A percentile compares a stretch with the other conserved stretches of the same genome.
These are phyloP conservation scores for Plantago major DNA, from an alignment of 257 asterid species.

Conservation along the genomic window DNA sequence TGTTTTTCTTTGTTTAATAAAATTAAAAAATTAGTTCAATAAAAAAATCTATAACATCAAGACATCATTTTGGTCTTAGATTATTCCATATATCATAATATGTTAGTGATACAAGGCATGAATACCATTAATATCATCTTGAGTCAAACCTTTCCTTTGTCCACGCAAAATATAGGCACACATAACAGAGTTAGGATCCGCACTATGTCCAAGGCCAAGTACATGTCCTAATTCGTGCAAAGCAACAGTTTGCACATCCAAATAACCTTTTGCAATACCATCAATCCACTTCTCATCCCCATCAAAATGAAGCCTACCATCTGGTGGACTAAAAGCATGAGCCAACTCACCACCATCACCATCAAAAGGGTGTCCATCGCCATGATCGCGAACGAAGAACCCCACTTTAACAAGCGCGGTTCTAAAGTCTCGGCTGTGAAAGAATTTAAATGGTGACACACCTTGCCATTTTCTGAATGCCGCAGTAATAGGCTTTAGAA, in stretches of 20 bases:
- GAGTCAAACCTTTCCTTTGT: background rate
- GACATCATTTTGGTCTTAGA: no score
- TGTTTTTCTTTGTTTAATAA: no score
- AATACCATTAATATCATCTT: background rate
- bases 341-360: constrained; percentile 26
- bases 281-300: constrained; percentile 28
- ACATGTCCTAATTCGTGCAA: constrained; percentile 32
- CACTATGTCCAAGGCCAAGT: background rate
- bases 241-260: constrained; percentile 24
- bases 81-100: no score
- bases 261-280: constrained; percentile 14
- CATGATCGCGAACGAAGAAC: constrained; percentile 19
- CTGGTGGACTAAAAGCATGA: constrained; percentile 20
- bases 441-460: constrained; percentile 8
- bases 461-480: constrained; percentile 6
- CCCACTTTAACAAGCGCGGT: constrained; percentile 19
- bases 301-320: constrained; percentile 30
- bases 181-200: background rate
- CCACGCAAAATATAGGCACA: background rate
- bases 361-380: constrained; percentile 23
- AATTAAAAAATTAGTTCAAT: no score
- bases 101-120: background rate
- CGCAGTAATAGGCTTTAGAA: background rate
- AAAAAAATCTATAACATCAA: no score
- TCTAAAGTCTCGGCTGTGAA: background rate